Conservation (phyloP, 805 yeast species). For the Yamadazyma insecticola region DNA sequence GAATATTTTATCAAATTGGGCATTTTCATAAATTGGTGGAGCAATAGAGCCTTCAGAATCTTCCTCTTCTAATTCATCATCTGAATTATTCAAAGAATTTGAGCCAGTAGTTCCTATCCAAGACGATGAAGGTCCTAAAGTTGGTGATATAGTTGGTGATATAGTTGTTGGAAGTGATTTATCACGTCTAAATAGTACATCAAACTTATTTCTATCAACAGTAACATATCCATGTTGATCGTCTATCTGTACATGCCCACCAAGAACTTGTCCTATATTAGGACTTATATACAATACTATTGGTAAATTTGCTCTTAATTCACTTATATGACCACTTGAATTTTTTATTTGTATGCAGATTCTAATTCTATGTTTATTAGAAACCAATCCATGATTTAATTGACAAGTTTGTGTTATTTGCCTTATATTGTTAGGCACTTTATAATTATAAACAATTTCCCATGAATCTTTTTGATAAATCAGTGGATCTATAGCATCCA, state of each 20-base stretch:
- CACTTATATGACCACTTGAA: constrained; percentile 47
- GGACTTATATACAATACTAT: constrained; percentile 40
- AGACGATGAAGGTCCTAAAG: constrained; percentile 4
- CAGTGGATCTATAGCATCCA: constrained; percentile 6
- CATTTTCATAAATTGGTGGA: constrained; percentile 42
- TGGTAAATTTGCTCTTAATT: constrained; percentile 50
- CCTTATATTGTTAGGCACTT: constrained; percentile 36
- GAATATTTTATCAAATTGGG: constrained; percentile 32
- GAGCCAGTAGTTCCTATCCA: constrained; percentile 1
- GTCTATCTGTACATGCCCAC: constrained; percentile 30
- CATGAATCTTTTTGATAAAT: constrained; percentile 35
- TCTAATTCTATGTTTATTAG: constrained; percentile 43
- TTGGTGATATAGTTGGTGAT: constrained; percentile 7
- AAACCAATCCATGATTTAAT: constrained; percentile 35
- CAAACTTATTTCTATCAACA: constrained; percentile 18
- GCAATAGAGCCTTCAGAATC: constrained; percentile 28
- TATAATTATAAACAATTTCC: constrained; percentile 38
- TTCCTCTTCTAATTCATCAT: constrained; percentile 15
- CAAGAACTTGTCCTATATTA: constrained; percentile 31
- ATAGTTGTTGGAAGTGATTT: constrained; percentile 3
- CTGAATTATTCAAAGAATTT: not conserved
- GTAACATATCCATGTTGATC: constrained; percentile 19
- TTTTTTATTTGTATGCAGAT: constrained; percentile 42
- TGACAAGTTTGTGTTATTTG: constrained; percentile 42
- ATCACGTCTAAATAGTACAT: constrained; percentile 26